Percentiles rank a stretch among this genome's conserved stretches.
phyloP scores from a whole-genome alignment of 257 asterid genomes.

The Craterostigma plantagineum region DNA sequence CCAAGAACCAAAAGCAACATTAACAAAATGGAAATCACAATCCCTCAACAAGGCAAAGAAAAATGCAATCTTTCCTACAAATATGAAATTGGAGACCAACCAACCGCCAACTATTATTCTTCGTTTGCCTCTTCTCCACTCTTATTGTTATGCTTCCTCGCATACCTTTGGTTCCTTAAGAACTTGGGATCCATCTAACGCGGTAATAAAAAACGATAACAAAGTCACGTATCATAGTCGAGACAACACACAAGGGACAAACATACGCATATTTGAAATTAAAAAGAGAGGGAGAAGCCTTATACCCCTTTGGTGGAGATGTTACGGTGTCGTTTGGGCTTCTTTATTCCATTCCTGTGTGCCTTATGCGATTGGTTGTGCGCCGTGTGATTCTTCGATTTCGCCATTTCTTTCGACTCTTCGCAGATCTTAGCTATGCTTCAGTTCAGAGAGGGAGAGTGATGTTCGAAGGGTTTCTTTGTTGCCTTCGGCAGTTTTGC shows the following conservation, averaged over 20 bases:
- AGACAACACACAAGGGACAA: too few relatives aligned
- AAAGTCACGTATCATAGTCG: too few relatives aligned
- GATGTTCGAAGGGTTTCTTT: too few relatives aligned
- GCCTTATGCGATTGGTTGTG: constrained; percentile 85
- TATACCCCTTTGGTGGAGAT: constrained; percentile 70
- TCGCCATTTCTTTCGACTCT: constrained; percentile 32
- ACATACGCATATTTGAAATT: neutral
- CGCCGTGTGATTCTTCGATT: constrained; percentile 88
- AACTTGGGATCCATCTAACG: constrained; percentile 80
- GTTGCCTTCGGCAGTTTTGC: too few relatives aligned
- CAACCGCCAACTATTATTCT: constrained; percentile 13
- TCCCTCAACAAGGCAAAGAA: too few relatives aligned
- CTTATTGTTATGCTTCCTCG: constrained; percentile 74
- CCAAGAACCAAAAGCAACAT: too few relatives aligned
- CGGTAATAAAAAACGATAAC: too few relatives aligned
- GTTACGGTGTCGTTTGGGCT: constrained; percentile 56
- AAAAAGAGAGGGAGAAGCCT: neutral
- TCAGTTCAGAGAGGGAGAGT: too few relatives aligned
- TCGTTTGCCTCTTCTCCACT: constrained; percentile 22
- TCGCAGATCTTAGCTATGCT: too few relatives aligned
- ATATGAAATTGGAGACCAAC: too few relatives aligned
- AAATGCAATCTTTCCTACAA: too few relatives aligned
- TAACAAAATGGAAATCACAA: too few relatives aligned
- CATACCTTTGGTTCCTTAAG: constrained; percentile 90
- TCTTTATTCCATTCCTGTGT: constrained; percentile 81